Conservation (phyloP, 192 early-diverging fungal genomes). For the Phycomyces blakesleeanus region DNA sequence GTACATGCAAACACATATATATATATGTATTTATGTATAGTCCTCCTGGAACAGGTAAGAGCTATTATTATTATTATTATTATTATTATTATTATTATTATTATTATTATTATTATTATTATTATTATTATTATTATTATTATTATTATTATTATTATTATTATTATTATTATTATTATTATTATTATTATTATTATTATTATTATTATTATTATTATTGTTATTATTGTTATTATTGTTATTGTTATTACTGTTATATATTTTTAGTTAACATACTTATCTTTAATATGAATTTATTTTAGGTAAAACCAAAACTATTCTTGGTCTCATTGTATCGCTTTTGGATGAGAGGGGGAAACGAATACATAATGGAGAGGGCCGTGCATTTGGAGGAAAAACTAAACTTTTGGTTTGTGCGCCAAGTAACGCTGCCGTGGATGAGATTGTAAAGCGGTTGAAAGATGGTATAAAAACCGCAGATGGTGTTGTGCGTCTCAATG, state of each 20-base stretch:
- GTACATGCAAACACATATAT: not conserved
- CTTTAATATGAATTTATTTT: too few species aligned
- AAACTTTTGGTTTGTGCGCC: conserved; percentile 91
- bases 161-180: too few species aligned
- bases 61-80: too few species aligned
- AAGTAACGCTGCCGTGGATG: conserved; percentile 93
- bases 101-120: too few species aligned
- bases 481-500: conserved; percentile 61
- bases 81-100: too few species aligned
- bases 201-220: too few species aligned
- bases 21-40: conserved; percentile 27
- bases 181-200: too few species aligned
- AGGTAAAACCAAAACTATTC: conserved; percentile 90
- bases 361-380: not conserved
- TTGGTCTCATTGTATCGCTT: conserved; percentile 75
- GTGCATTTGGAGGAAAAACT: conserved; percentile 27
- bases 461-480: conserved; percentile 61
- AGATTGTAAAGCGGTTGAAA: conserved; percentile 86
- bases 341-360: conserved; percentile 33
- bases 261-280: too few species aligned
- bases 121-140: too few species aligned
- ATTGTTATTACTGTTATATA: too few species aligned
- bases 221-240: too few species aligned
- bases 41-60: conserved; percentile 56
- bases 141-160: too few species aligned